These are phyloP conservation scores for Chamaecrista fasciculata DNA, from an alignment of 306 rosid genomes.

Conservation along the genomic window DNA sequence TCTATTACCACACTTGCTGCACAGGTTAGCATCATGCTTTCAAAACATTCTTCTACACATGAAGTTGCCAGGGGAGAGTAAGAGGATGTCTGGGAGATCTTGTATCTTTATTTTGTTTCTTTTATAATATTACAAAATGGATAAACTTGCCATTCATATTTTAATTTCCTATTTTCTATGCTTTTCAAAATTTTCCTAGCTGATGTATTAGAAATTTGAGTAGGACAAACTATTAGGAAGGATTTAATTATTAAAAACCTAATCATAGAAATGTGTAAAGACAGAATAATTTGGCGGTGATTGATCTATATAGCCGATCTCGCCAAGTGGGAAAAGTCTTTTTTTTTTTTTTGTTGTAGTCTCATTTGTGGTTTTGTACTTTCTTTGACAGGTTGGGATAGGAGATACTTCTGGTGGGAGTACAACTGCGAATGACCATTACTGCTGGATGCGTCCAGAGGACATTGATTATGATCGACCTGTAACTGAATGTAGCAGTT, in stretches of 20 bases:
- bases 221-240: too few relatives aligned
- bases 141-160: neutral
- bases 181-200: neutral
- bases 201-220: neutral
- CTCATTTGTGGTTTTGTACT: slow-evolving; percentile 14
- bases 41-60: neutral
- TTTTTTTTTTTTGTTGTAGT: too few relatives aligned
- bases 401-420: slow-evolving; percentile 86
- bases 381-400: slow-evolving; percentile 60
- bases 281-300: too few relatives aligned
- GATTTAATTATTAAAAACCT: too few relatives aligned
- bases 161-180: neutral
- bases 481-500: slow-evolving; percentile 53
- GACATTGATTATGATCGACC: slow-evolving; percentile 87
- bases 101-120: neutral
- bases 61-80: neutral
- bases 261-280: too few relatives aligned
- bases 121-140: neutral
- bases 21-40: slow-evolving; percentile 49
- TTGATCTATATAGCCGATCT: too few relatives aligned
- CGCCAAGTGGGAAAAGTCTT: too few relatives aligned
- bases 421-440: slow-evolving; percentile 80
- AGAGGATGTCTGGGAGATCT: neutral
- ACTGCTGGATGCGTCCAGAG: slow-evolving; percentile 99
- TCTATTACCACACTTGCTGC: slow-evolving; percentile 51